phyloP scores from a whole-genome alignment of 2,329 filamentous ascomycete genomes.

The Beauveria australis region DNA sequence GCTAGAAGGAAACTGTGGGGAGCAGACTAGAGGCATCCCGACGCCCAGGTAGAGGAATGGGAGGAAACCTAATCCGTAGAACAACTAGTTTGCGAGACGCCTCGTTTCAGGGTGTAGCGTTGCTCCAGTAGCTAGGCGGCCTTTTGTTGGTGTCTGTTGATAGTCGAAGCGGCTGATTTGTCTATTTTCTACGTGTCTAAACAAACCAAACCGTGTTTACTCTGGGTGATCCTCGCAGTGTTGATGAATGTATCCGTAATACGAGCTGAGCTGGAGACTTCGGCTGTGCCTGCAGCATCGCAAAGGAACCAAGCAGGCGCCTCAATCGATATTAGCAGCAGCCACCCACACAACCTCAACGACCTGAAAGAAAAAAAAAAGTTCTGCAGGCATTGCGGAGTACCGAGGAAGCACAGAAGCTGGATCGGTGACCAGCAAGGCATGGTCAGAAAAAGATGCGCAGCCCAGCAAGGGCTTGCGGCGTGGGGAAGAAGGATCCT shows the following conservation, averaged over 20 bases:
- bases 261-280: too few relatives aligned
- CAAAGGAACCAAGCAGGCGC: background rate
- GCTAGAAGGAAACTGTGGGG: background rate
- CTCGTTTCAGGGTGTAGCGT: too few relatives aligned
- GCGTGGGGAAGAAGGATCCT: background rate
- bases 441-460: background rate
- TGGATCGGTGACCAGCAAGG: background rate
- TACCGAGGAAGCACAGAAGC: constrained; percentile 1
- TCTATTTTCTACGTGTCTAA: background rate
- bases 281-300: background rate
- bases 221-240: too few relatives aligned
- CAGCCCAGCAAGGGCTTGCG: background rate
- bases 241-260: too few relatives aligned
- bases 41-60: too few relatives aligned
- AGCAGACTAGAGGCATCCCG: background rate
- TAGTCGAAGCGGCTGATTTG: background rate
- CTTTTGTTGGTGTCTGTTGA: background rate
- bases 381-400: background rate
- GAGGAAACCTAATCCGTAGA: too few relatives aligned
- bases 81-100: too few relatives aligned
- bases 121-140: too few relatives aligned
- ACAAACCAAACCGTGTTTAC: too few relatives aligned
- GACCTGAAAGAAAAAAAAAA: background rate
- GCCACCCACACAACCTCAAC: background rate
- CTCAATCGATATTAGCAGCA: background rate